Base-by-base conservation (phyloP, 805 yeast genomes). In the Myxozyma udenii region DNA sequence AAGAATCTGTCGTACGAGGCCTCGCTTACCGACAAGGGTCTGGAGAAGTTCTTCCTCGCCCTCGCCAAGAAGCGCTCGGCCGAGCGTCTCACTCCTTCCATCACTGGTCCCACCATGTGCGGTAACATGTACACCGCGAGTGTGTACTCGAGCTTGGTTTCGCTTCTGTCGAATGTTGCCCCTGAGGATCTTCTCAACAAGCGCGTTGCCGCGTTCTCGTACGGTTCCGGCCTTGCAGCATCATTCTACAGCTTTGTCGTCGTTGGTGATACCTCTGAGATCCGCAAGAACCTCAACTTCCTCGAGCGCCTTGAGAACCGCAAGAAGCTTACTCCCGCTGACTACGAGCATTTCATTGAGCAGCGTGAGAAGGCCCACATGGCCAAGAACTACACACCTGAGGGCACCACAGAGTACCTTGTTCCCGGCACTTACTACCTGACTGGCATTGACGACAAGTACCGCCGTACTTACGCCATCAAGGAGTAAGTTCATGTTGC, bases 81-180 rank as follows among this genome's bases (percentile, higher is more conserved):
- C 58, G 78, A 76, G 65, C 80, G 87, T 70, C 88, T 93, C 52
- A 75, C 75, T 46, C 93, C 96, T 32, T 82, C 95, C 18, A 76
- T 93, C 70, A 76, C 74, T 62, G 88, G 89, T 41, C 91, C 98
- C 67, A 91, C 98, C 58, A 91, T 91, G 74, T 88, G 95, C 58
- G 99, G 99, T 74, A 93, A 93, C 79, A 85, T 90, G 87, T 93
- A 93, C 79, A 87, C 98, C 41, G 98, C 90, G 59, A 87, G 96
- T 32, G 82, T 88, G 43, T 93, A 86, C 79, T 83, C 95, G 32
- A 80, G 96, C 5, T 78, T 93, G 53, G 78, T 91, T 28, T 91
- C 98, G 12, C 74, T 88, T 60, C 75, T 93, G 63, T 80, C 78
- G 67, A 85, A 76, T 67, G 85, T 84, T 57, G 90, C 87, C 40